These are phyloP conservation scores for Tetraselmis striata DNA, from an alignment of 139 green algal species.

Conservation along the genomic window DNA sequence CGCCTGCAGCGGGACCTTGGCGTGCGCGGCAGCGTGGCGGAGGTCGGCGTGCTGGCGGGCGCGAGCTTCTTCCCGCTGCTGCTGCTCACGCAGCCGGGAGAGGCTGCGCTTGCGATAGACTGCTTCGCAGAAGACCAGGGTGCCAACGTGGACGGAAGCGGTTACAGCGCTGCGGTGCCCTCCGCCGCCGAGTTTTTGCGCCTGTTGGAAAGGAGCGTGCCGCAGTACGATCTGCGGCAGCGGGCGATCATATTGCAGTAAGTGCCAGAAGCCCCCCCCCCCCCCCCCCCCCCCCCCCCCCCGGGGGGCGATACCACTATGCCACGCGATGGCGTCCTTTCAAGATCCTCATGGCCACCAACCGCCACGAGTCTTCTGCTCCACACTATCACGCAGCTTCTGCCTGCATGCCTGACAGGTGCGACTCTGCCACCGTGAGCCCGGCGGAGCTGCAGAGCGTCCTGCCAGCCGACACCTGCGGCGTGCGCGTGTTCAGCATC, in stretches of 20 bases:
- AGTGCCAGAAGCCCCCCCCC: not conserved
- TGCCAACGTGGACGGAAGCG: not conserved
- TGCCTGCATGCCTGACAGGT: not conserved
- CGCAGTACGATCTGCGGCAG: not conserved
- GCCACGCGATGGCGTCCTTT: not conserved
- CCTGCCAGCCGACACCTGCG: not conserved
- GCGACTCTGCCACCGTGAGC: not conserved
- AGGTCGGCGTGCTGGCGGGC: not conserved
- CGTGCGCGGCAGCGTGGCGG: not conserved
- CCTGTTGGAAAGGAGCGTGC: not conserved
- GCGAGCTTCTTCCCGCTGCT: not conserved
- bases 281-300: too few relatives aligned
- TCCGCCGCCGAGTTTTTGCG: not conserved
- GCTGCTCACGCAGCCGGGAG: not conserved
- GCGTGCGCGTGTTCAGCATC: constrained; percentile 19
- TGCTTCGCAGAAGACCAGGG: not conserved
- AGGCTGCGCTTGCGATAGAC: not conserved
- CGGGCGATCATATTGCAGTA: not conserved
- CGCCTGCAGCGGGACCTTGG: not conserved
- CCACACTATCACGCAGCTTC: too few relatives aligned
- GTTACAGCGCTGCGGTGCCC: not conserved
- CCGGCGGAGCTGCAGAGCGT: not conserved
- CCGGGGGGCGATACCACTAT: not conserved
- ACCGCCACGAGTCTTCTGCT: too few relatives aligned
- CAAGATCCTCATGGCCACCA: not conserved